Evolutionary conservation across 2,329 filamentous ascomycete species (phyloP).

Genomic region (Penicillium sp.): DNA sequence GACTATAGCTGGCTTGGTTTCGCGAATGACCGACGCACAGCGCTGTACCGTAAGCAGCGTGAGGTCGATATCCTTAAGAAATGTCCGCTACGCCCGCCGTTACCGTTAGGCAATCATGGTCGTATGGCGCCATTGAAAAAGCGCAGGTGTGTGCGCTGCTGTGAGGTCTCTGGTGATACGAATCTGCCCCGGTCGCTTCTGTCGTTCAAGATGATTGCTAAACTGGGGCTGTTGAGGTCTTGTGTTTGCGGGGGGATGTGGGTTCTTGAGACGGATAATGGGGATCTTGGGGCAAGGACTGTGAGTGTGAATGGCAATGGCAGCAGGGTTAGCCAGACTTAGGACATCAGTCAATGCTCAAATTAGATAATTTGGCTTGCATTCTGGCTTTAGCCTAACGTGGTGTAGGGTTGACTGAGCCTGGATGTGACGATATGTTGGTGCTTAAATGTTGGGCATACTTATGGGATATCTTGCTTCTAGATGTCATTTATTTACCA

Average conservation of each 20-base stretch:
- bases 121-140: constrained; percentile 20
- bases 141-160: constrained; percentile 59
- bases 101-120: constrained; percentile 10
- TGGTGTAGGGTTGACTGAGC: not conserved
- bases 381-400: not conserved
- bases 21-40: constrained; percentile 56
- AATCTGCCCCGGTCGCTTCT: constrained; percentile 36
- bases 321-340: not conserved
- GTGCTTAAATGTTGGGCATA: not conserved
- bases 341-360: not conserved
- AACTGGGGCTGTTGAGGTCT: constrained; percentile 36
- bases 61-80: constrained; percentile 59
- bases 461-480: not conserved
- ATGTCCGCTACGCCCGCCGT: constrained; percentile 31
- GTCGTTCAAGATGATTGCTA: constrained; percentile 39
- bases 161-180: constrained; percentile 64
- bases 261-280: constrained; percentile 32
- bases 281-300: not conserved
- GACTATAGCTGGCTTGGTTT: constrained; percentile 70
- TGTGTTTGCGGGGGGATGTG: constrained; percentile 45
- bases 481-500: not conserved
- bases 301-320: not conserved
- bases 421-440: not conserved
- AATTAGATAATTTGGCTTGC: not conserved
- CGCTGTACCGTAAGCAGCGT: constrained; percentile 60